Base-by-base conservation (phyloP, 768 basidiomycete genomes). In the Stropharia rugosoannulata region DNA sequence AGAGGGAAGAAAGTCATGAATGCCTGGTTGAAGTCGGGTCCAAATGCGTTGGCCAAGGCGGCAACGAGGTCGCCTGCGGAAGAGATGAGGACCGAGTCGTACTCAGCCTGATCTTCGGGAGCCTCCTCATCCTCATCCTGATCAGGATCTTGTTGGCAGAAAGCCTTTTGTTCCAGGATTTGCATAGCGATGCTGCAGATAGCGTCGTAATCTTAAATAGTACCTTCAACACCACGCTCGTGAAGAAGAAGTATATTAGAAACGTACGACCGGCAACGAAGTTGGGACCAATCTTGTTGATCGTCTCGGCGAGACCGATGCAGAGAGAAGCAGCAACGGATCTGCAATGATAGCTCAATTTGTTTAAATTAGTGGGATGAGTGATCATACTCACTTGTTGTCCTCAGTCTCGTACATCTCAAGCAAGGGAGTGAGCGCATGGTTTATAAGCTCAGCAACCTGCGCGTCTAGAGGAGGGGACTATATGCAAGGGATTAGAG, bases 141-240 rank as follows among this genome's bases (percentile, higher is more conserved):
- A 67, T 96, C 95, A 45, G 95, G 93, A 65, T 96, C 94, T 70
- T 95, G 90, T 71, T 99, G 97, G 75, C 96, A 98, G 62, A 93
- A 82, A 0, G 95, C 92, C 74, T 96, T 97, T 72, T 94, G 90
- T 68, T 95, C 92, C 42, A 99, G 80, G 61, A 99, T 85, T 65
- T 93, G 86, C 53, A 87, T 75, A 44, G 93, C 87, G 57, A 95
- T 90, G 52, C 76, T 84, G 69, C 88, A 93, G 64, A 99, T 80
- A 35, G 77, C 72, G 38, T 96, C 89, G 41, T 90, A 76, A 60
- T 89, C 89, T 92, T n/a, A 51, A 22, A 5, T 8, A 42, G n/a
- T 19, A 11, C 35, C 22, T 37, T 27, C 45, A 65, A 19, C 65
- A 63, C 4, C 55, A 35, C 25, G 37, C 15, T 16, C 15, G 18